A percentile compares a stretch with the other conserved stretches of the same genome.
Conservation (phyloP, 2,329 filamentous ascomycete species). For the Penicillium sp. region DNA sequence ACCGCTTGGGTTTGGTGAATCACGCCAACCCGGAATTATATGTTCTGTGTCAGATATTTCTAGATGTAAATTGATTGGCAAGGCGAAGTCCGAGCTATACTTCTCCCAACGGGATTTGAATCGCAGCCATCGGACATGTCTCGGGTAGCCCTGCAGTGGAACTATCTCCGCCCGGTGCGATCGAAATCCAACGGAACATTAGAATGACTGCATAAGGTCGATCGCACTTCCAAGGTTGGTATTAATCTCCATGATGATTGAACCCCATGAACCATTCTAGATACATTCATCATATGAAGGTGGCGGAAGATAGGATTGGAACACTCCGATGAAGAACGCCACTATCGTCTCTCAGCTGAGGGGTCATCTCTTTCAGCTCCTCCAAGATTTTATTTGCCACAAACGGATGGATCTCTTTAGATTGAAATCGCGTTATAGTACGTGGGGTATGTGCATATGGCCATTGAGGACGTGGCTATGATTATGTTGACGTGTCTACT, state of each 20-base stretch:
- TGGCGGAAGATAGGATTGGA: neutral
- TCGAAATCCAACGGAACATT: constrained; percentile 4
- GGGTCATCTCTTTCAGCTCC: neutral
- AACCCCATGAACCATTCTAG: neutral
- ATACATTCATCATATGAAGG: neutral
- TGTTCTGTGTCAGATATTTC: no score
- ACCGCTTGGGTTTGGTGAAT: no score
- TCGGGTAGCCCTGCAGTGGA: constrained; percentile 16
- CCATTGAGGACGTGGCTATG: neutral
- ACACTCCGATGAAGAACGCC: neutral
- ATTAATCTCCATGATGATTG: neutral
- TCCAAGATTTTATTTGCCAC: neutral
- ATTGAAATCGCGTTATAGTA: neutral
- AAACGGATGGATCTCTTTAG: neutral
- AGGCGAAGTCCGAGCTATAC: neutral
- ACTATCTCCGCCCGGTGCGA: constrained; percentile 8
- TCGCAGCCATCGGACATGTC: constrained; percentile 5
- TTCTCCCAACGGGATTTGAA: constrained; percentile 13
- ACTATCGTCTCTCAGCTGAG: neutral
- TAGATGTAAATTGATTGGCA: neutral
- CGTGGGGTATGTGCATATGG: neutral
- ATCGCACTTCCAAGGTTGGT: neutral
- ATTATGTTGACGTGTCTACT: neutral
- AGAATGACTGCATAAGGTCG: neutral
- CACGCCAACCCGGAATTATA: no score